Evolutionary conservation across 2,329 filamentous ascomycete genomes (phyloP), one percentile per base, ranked within the genome.

Genomic region (Raffaelea albimanens): DNA sequence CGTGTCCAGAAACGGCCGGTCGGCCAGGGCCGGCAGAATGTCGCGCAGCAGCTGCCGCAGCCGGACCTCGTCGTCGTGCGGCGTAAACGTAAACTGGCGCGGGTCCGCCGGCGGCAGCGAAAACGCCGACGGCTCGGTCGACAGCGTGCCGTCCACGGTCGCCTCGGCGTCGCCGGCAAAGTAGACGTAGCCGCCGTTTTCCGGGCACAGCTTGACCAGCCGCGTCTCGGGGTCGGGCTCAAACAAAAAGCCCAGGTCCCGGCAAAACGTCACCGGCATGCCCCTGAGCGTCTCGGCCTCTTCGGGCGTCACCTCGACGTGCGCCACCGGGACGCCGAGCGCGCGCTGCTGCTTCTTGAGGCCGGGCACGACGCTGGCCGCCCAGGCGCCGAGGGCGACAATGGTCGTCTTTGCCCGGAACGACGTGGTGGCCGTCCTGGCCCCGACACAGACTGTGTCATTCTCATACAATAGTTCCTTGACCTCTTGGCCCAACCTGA

Each of bases 221-320:
- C 70, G 69, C 0, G 77, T 81, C 50, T 69, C 66, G 0, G 68
- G 72, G 53, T 82, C 78, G 0, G 79, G 78, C 59, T 83, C 79
- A 49, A 82, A 83, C 61, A 80, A 77, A 64, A 82, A 82, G 0
- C 78, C 78, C 0, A 82, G 61, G 50, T 83, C 79, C 2, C 78
- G 69, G 1, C 73, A 71, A 48, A 81, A 79, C 1, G 72, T 77
- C 0, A 81, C 75, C 0, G 79, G 78, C 14, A 82, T 76, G 2
- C 74, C 73, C 1, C 71, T 68, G 1, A 83, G 68, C 5, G 61
- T 62, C 4, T 70, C 67, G 0, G 72, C 69, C 58, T 83, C 79
- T 0, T 69, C 67, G 5, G 73, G 65, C 0, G 68, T 77, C 1
- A 83, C 67, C 40, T 74, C 70, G 2, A 82, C 64, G 54, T 83